These are phyloP conservation scores for Monosporascus sp. DNA, from an alignment of 2,329 filamentous ascomycete species.

Conservation along the genomic window DNA sequence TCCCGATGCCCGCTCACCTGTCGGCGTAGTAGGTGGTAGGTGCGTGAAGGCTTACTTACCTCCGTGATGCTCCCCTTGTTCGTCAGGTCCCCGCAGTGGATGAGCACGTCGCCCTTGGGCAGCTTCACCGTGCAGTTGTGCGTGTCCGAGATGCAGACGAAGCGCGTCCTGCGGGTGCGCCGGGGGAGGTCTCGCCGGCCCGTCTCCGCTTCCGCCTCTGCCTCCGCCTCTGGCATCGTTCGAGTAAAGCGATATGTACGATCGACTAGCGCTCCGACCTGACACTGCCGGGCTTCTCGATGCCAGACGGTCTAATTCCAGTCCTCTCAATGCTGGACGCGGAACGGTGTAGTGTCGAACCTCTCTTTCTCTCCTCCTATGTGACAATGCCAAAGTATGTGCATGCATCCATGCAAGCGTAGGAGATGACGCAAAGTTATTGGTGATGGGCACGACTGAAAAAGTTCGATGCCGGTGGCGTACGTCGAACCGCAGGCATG, in stretches of 20 bases:
- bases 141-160: conserved; percentile 75
- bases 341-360: neutral
- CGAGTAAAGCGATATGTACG: no score
- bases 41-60: conserved; percentile 16
- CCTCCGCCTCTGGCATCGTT: neutral
- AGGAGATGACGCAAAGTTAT: no score
- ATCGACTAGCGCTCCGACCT: no score
- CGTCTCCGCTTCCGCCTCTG: neutral
- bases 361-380: no score
- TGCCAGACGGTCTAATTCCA: neutral
- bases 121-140: conserved; percentile 63
- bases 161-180: conserved; percentile 47
- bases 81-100: conserved; percentile 73
- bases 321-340: neutral
- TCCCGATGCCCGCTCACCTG: no score
- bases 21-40: neutral
- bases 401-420: no score
- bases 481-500: neutral
- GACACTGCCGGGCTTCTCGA: no score
- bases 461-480: no score
- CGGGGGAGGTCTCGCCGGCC: neutral
- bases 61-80: conserved; percentile 63
- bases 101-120: conserved; percentile 67
- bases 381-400: no score
- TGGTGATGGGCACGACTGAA: no score